Conservation (phyloP, 441 rosid genomes). For the Daphne laureola region DNA sequence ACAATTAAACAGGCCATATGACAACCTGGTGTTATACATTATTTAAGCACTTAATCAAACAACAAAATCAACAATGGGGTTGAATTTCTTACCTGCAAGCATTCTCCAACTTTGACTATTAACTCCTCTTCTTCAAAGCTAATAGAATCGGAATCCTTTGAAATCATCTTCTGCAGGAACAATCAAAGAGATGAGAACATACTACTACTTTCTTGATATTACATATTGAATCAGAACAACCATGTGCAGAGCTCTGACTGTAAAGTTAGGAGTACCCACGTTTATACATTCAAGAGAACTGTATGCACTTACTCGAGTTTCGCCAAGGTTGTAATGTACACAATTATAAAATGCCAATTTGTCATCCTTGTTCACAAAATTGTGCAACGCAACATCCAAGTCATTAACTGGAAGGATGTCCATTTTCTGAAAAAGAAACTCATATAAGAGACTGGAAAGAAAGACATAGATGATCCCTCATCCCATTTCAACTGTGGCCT, state of each 20-base stretch:
- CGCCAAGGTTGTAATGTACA: constrained; percentile 81
- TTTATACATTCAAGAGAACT: background rate
- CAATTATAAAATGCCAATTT: constrained; percentile 87
- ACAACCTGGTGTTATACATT: too few relatives aligned
- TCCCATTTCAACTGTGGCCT: too few relatives aligned
- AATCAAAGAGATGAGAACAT: constrained; percentile 12
- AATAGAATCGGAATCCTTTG: constrained; percentile 56
- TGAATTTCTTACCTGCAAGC: constrained; percentile 74
- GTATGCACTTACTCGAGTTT: constrained; percentile 72
- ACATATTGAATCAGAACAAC: constrained; percentile 1
- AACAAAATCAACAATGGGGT: constrained; percentile 8
- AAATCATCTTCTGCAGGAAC: constrained; percentile 62
- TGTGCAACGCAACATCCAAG: constrained; percentile 76
- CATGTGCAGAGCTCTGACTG: background rate
- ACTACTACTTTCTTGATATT: background rate
- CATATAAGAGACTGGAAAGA: constrained; percentile 3
- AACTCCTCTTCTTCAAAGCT: constrained; percentile 74
- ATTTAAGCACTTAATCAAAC: too few relatives aligned
- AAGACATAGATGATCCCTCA: background rate
- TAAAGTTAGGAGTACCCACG: background rate
- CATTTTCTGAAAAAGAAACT: constrained; percentile 73
- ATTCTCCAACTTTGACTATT: constrained; percentile 87
- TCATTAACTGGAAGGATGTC: constrained; percentile 96
- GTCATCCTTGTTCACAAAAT: constrained; percentile 96
- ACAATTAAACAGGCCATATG: too few relatives aligned